A percentile compares a stretch with the other conserved stretches of the same genome.
Conservation (phyloP, 1,139 yeast species). For the Nakaseomyces delphensis region DNA sequence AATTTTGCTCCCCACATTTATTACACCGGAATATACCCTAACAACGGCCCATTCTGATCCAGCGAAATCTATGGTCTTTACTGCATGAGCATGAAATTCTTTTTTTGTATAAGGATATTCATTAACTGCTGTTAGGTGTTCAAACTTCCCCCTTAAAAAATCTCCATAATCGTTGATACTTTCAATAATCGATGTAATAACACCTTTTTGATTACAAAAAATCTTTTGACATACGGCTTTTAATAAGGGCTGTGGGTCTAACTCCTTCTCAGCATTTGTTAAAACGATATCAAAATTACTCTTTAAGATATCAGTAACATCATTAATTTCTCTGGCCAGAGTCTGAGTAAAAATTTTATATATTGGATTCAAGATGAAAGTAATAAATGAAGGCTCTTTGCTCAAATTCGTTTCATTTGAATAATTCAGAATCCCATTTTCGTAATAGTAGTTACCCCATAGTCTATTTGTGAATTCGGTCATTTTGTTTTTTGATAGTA, state of each 20-base stretch:
- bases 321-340: conserved; percentile 45
- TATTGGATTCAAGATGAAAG: conserved; percentile 67
- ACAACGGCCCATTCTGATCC: conserved; percentile 41
- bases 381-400: conserved; percentile 43
- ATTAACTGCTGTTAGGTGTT: background rate
- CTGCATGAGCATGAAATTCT: conserved; percentile 28
- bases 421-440: conserved; percentile 37
- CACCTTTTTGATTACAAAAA: conserved; percentile 45
- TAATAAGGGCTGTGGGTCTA: conserved; percentile 53
- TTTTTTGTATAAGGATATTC: background rate
- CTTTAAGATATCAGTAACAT: conserved; percentile 38
- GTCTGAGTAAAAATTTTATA: conserved; percentile 65
- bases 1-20: conserved; percentile 42
- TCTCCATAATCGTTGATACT: background rate
- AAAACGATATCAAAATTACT: conserved; percentile 40
- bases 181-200: conserved; percentile 38
- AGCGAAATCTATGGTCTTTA: conserved; percentile 47
- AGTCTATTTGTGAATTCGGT: conserved; percentile 44
- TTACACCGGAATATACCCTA: conserved; percentile 52
- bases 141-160: background rate
- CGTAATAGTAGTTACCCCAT: conserved; percentile 72
- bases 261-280: conserved; percentile 34
- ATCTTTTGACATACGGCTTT: conserved; percentile 45
- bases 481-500: conserved; percentile 32
- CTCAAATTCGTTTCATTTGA: conserved; percentile 21